Evolutionary conservation across 257 asterid species (phyloP).

Genomic region (Voacanga thouarsii): DNA sequence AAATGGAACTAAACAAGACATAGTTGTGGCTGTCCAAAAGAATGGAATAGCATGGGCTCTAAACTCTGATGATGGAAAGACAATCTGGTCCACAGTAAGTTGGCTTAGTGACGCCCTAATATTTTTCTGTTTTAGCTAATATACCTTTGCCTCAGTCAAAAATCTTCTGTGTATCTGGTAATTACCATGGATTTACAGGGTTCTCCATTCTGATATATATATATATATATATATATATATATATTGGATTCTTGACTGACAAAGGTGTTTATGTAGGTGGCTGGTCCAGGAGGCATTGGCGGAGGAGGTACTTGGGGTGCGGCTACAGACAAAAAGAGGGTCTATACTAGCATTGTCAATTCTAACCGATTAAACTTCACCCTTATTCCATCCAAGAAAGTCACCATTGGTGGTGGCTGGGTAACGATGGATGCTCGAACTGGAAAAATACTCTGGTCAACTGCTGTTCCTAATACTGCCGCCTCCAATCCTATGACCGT

Average conservation of each 20-base stretch:
- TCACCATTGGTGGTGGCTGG: conserved; percentile 44
- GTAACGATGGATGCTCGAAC: conserved; percentile 39
- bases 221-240: no score
- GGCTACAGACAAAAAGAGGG: conserved; percentile 39
- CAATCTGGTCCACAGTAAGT: conserved; percentile 40
- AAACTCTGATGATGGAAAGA: conserved; percentile 28
- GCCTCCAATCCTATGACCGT: conserved; percentile 32
- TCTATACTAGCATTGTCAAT: conserved; percentile 51
- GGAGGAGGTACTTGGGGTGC: conserved; percentile 70
- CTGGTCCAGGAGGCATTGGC: conserved; percentile 33
- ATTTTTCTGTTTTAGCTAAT: no score
- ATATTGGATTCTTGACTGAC: not conserved
- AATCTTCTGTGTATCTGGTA: no score
- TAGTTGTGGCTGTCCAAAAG: conserved; percentile 41
- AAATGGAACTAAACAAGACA: conserved; percentile 18
- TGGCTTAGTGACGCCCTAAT: not conserved
- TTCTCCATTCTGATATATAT: no score
- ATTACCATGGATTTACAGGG: no score
- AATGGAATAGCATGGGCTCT: conserved; percentile 46
- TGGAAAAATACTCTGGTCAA: conserved; percentile 40
- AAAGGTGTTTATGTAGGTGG: conserved; percentile 23
- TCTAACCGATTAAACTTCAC: conserved; percentile 18
- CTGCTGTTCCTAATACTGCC: conserved; percentile 37
- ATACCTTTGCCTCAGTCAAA: no score
- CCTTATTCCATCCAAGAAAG: conserved; percentile 27